These are phyloP conservation scores for Neonectria neomacrospora DNA, from an alignment of 2,329 filamentous ascomycete genomes.

Conservation along the genomic window DNA sequence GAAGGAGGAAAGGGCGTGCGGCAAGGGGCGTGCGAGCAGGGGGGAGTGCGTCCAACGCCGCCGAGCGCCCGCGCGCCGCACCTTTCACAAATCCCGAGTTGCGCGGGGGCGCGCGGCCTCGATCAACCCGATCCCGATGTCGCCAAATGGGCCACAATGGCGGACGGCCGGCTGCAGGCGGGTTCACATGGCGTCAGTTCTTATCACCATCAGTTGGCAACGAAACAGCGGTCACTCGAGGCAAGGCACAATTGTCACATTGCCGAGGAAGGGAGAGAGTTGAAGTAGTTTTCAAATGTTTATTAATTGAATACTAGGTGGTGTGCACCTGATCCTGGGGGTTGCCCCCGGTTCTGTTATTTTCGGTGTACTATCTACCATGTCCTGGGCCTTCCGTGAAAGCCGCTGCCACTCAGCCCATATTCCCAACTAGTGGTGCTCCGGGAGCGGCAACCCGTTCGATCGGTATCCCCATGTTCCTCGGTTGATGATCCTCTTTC, in stretches of 20 bases:
- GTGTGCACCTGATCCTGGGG: constrained; percentile 15
- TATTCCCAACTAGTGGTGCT: constrained; percentile 25
- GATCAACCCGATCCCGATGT: not conserved
- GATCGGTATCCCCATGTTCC: constrained; percentile 30
- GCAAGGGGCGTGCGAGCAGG: not conserved
- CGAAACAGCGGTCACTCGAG: constrained; percentile 20
- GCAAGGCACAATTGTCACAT: constrained; percentile 25
- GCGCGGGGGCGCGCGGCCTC: not conserved
- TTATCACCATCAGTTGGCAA: constrained; percentile 8
- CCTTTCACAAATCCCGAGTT: not conserved
- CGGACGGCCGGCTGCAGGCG: not conserved
- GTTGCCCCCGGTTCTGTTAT: constrained; percentile 28
- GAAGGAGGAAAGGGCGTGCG: not conserved
- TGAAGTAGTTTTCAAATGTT: constrained; percentile 36
- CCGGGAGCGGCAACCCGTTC: constrained; percentile 39
- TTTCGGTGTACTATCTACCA: constrained; percentile 41
- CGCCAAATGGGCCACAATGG: not conserved
- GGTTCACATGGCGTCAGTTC: constrained; percentile 1
- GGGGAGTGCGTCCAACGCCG: not conserved
- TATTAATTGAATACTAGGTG: constrained; percentile 30
- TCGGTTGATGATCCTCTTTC: constrained; percentile 28
- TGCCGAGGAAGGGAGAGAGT: constrained; percentile 8
- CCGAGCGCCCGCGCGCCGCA: not conserved
- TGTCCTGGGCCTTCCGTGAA: constrained; percentile 19
- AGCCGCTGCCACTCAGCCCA: constrained; percentile 41